Evolutionary conservation across 495 filamentous ascomycete genomes (phyloP).

Genomic region (Lophiotrema nucula): DNA sequence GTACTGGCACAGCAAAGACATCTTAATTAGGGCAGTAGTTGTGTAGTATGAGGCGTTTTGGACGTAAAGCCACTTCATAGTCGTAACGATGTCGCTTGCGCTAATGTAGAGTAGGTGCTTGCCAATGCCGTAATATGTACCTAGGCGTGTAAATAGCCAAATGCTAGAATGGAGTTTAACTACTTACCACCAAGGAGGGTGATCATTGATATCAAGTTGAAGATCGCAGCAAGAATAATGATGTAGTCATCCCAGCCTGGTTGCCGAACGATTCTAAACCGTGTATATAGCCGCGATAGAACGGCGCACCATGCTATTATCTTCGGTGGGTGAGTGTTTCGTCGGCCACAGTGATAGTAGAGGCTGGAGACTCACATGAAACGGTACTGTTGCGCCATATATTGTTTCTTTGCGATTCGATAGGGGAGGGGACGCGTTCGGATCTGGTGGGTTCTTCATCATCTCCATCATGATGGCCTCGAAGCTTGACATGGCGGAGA

Average conservation of each 20-base stretch:
- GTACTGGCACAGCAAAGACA: slow-evolving; percentile 24
- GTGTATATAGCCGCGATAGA: slow-evolving; percentile 4
- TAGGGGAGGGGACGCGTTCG: slow-evolving; percentile 1
- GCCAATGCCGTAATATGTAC: not conserved
- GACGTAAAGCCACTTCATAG: slow-evolving; percentile 10
- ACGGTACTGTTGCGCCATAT: slow-evolving; percentile 4
- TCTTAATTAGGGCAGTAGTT: slow-evolving; percentile 8
- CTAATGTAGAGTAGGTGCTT: slow-evolving; percentile 2
- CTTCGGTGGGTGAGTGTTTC: too few species aligned
- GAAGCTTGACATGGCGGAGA: not conserved
- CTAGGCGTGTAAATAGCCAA: too few species aligned
- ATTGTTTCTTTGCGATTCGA: slow-evolving; percentile 5
- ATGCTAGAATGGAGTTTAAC: not conserved
- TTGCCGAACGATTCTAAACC: slow-evolving; percentile 9
- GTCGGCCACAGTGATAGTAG: too few species aligned
- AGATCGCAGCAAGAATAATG: slow-evolving; percentile 4
- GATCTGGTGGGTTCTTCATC: slow-evolving; percentile 14
- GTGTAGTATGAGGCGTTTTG: not conserved
- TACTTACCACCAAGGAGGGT: slow-evolving; percentile 7
- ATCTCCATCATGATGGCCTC: slow-evolving; percentile 1
- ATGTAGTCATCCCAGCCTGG: slow-evolving; percentile 23
- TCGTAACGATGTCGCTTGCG: not conserved
- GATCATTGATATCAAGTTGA: slow-evolving; percentile 1
- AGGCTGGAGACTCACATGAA: slow-evolving; percentile 8
- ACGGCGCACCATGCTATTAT: slow-evolving; percentile 2